Base-by-base conservation (phyloP, 2,329 filamentous ascomycete species). In the Fusarium sp. region DNA sequence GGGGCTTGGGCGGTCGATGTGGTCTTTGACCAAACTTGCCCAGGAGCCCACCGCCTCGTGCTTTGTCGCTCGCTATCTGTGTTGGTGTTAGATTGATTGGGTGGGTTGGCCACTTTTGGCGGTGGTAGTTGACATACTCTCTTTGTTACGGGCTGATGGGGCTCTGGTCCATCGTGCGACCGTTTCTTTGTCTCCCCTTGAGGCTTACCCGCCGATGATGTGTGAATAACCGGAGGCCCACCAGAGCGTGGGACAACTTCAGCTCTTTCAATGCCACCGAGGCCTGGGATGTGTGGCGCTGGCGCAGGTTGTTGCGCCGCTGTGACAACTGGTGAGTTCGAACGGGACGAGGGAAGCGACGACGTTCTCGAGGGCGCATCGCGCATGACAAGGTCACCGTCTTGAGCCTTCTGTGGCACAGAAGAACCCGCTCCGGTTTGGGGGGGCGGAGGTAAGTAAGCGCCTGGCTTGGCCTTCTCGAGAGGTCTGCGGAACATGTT, bases 401-500 rank as follows among this genome's bases (percentile, higher is more conserved):
- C 69, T 50, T 68, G 69, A 33, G 58, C 43, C 24, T 68, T 59
- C 8, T 41, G 57, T 27, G 61, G 63, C 10, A 45, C 22, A 14
- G 62, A 52, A 29, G 61, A 64, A 16, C 48, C n/a, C 9, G 18
- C 14, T 18, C 48, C 31, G 37, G 67, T 63, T 6, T 48, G 64
- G 3, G 59, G 35, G 43, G 69, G 66, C 9, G 27, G 24, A n/a
- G 71, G 72, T 13, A 68, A 45, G 29, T 79, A 78, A 22, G 69
- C 72, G 8, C 77, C 75, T 10, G 80, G 71, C 52, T 77, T 80
- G 20, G 84, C 79, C 72, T 80, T 82, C 62, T 82, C 80, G 1
- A 86, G 82, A 2, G 86, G 85, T 64, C 80, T 85, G 33, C 84
- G 83, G 33, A 91, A 85, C 81, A 89, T 82, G 20, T 82, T 80